A percentile compares a stretch with the other conserved stretches of the same genome.
phyloP scores from a whole-genome alignment of 75 land plant genomes.

The Adiantum capillusveneris region DNA sequence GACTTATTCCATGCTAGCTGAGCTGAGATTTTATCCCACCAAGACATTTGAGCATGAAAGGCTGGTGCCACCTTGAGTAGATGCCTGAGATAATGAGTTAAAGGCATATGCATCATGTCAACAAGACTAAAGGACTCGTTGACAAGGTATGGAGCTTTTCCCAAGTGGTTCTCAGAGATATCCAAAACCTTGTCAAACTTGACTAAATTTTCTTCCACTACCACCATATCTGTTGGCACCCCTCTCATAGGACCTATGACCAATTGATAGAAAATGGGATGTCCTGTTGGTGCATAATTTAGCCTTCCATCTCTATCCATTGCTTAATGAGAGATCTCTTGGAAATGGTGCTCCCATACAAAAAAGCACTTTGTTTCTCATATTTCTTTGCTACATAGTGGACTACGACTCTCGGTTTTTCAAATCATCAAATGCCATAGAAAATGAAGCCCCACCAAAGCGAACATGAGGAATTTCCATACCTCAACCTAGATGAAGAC shows the following conservation, averaged over 20 bases:
- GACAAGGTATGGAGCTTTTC: conserved; percentile 44
- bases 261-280: conserved; percentile 26
- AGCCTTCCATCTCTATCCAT: conserved; percentile 56
- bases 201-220: conserved; percentile 19
- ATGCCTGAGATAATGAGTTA: conserved; percentile 29
- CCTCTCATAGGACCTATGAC: conserved; percentile 20
- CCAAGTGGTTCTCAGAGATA: conserved; percentile 45
- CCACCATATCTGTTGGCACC: conserved; percentile 11
- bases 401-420: conserved; percentile 60
- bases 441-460: background rate
- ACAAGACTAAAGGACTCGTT: conserved; percentile 60
- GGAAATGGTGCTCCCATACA: conserved; percentile 18
- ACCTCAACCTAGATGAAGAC: background rate
- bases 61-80: conserved; percentile 17
- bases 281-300: conserved; percentile 37
- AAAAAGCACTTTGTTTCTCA: conserved; percentile 23
- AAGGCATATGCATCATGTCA: conserved; percentile 62
- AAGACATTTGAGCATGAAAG: conserved; percentile 26
- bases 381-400: conserved; percentile 48
- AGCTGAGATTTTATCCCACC: conserved; percentile 49
- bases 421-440: too few species aligned
- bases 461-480: too few species aligned
- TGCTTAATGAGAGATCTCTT: conserved; percentile 50
- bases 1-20: conserved; percentile 50
- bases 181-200: conserved; percentile 50